Conservation (phyloP, 768 basidiomycete genomes). For the Panus rudis region DNA sequence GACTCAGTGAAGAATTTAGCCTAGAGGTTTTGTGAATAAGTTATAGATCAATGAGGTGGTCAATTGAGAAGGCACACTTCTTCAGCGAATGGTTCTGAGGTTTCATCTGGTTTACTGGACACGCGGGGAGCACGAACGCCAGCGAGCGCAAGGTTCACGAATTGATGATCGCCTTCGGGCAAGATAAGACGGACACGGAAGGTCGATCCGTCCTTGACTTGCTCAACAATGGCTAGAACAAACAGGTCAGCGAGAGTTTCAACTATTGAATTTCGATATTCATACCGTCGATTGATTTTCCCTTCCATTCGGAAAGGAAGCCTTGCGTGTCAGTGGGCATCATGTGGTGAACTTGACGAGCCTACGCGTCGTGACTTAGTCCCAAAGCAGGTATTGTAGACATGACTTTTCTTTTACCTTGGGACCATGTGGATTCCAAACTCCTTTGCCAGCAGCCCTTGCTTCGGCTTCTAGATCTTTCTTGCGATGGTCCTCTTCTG, state of each 20-base stretch:
- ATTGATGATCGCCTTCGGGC: conserved; percentile 85
- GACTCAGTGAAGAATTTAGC: conserved; percentile 93
- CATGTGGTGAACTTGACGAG: conserved; percentile 66
- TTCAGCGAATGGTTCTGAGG: conserved; percentile 81
- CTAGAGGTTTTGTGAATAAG: conserved; percentile 41
- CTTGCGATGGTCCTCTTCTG: conserved; percentile 68
- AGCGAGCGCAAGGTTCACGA: conserved; percentile 78
- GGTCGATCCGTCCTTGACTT: conserved; percentile 89
- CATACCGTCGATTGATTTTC: conserved; percentile 80
- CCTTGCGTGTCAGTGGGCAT: conserved; percentile 89
- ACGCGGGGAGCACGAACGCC: conserved; percentile 73
- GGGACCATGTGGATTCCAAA: conserved; percentile 82
- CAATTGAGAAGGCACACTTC: conserved; percentile 47
- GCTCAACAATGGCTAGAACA: conserved; percentile 77
- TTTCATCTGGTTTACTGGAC: conserved; percentile 66
- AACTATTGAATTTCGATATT: neutral
- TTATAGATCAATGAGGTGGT: conserved; percentile 3
- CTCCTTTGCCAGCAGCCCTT: conserved; percentile 63
- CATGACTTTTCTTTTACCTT: conserved; percentile 36
- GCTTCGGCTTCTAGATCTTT: conserved; percentile 75
- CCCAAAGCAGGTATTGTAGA: neutral
- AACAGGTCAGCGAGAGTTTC: conserved; percentile 1
- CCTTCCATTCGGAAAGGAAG: conserved; percentile 89
- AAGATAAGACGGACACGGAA: conserved; percentile 83
- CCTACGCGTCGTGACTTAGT: conserved; percentile 31